Percentiles rank a stretch among this genome's conserved stretches.
Evolutionary conservation across 1,284 basidiomycete genomes (phyloP).

Genomic region (Megacollybia platyphylla): DNA sequence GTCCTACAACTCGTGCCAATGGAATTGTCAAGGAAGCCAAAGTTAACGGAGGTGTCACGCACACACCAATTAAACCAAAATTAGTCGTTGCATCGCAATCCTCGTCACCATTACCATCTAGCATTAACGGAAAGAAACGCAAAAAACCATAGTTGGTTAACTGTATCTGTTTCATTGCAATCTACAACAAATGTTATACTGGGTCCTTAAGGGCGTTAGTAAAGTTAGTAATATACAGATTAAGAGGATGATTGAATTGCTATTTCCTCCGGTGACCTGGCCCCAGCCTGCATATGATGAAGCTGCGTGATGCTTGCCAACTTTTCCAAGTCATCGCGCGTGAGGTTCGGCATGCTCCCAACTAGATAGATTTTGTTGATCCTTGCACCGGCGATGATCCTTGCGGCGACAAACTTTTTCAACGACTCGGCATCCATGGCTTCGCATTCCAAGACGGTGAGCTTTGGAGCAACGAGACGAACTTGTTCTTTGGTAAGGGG

Average conservation of each 20-base stretch:
- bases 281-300: background rate
- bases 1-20: background rate
- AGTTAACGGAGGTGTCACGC: background rate
- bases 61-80: background rate
- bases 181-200: background rate
- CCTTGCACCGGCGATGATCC: background rate
- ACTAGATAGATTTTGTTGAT: background rate
- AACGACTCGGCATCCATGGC: slow-evolving; percentile 11
- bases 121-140: slow-evolving; percentile 8
- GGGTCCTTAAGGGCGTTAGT: background rate
- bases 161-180: background rate
- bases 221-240: background rate
- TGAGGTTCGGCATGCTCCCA: background rate
- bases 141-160: slow-evolving; percentile 7
- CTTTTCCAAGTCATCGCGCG: background rate
- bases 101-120: slow-evolving; percentile 1
- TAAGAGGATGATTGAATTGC: background rate
- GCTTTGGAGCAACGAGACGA: slow-evolving; percentile 3
- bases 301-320: background rate
- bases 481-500: background rate
- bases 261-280: background rate
- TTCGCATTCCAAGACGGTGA: slow-evolving; percentile 10
- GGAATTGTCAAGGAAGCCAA: slow-evolving; percentile 1
- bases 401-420: background rate
- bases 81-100: background rate